phyloP scores from a whole-genome alignment of 164 flowering plant genomes.

The Brasenia schreberi region DNA sequence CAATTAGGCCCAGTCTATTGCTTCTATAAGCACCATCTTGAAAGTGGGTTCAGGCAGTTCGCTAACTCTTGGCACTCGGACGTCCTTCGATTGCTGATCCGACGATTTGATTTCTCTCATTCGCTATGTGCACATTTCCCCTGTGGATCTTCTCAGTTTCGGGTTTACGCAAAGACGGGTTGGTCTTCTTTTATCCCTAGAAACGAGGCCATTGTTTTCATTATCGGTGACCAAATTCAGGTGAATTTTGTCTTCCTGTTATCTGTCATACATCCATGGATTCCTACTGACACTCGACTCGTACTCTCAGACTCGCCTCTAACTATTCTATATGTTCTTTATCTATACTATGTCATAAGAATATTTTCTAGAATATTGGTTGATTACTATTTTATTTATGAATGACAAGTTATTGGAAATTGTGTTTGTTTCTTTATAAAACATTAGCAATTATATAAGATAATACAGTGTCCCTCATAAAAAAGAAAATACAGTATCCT shows the following conservation, averaged over 20 bases:
- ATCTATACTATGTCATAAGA: too few species aligned
- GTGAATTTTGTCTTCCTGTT: constrained; percentile 15
- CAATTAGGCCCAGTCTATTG: constrained; percentile 11
- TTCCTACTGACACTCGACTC: too few species aligned
- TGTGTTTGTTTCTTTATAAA: too few species aligned
- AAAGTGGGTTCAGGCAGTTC: constrained; percentile 8
- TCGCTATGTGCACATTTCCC: constrained; percentile 48
- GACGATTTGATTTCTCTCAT: constrained; percentile 58
- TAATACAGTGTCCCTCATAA: too few species aligned
- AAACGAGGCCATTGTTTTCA: constrained; percentile 40
- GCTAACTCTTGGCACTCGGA: constrained; percentile 35
- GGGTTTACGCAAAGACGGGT: constrained; percentile 68
- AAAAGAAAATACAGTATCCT: too few species aligned
- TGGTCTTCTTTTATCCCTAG: constrained; percentile 62
- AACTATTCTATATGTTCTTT: too few species aligned
- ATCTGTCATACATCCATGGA: too few species aligned
- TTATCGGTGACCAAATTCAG: constrained; percentile 76
- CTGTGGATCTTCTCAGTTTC: constrained; percentile 48
- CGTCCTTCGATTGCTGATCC: constrained; percentile 59
- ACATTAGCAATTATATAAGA: too few species aligned
- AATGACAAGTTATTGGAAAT: too few species aligned
- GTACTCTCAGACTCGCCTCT: too few species aligned
- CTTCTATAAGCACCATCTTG: constrained; percentile 30
- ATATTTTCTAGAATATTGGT: too few species aligned
- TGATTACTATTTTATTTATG: too few species aligned